Base-by-base conservation (phyloP, 208 protist species). In the Porcisia hertigi region DNA sequence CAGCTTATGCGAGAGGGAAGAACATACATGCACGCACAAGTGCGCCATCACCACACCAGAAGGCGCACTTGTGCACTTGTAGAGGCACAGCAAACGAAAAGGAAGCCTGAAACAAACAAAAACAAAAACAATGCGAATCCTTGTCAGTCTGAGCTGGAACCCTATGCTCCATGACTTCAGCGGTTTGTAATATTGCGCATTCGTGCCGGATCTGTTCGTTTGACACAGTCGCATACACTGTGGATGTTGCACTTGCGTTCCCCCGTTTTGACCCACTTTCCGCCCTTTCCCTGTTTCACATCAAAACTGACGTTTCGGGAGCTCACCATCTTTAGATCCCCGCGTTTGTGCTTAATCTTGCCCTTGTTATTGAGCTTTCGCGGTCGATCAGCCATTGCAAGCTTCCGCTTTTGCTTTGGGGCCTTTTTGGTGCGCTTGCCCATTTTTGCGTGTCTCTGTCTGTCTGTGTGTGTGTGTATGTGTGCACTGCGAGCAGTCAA, bases 221-320 rank as follows among this genome's bases (percentile, higher is more conserved):
- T 85, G 41, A 97, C 89, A 60, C 94, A 97, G 84, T 97, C 85
- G 76, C 94, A 97, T 23, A 96, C 88, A 3, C 89, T 96, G 80
- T 97, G 94, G 23, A 97, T 94, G 76, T 96, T 95, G 82, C 94
- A 97, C 76, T 91, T 88, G 20, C 94, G 90, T 57, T 96, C 94
- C 11, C 91, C 91, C 18, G 87, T 89, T 62, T 81, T 86, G 9
- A 96, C 73, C 87, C 88, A 96, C 78, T 88, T 86, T 5, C 94
- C 94, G 30, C 91, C 90, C 73, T 97, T 97, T 41, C 91, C 91
- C 67, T 97, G 94, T 84, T 93, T 96, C 47, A 96, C 87, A 0
- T 85, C 73, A 70, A 94, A 96, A 75, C 89, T 90, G 23, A 96
- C 92, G 77, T 95, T 88, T 49, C 86, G 89, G 9, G 85, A 88